phyloP scores from a whole-genome alignment of 257 asterid species.

The Pogostemon cablin region DNA sequence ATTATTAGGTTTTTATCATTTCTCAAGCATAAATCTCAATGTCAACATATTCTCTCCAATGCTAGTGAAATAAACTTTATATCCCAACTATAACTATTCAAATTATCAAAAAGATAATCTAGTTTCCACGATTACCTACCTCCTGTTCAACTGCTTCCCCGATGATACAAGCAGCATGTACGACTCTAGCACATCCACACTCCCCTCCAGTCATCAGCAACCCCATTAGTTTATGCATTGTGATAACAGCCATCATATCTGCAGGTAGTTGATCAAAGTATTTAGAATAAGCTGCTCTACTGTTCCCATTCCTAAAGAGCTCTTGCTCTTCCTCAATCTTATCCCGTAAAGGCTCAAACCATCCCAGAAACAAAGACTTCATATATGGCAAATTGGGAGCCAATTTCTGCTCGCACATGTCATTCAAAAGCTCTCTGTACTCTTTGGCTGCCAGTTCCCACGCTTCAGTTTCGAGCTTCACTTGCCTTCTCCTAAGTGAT shows the following conservation, averaged over 20 bases:
- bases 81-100: slow-evolving; percentile 5
- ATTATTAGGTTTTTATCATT: neutral
- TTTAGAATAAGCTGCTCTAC: slow-evolving; percentile 53
- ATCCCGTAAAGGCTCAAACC: slow-evolving; percentile 85
- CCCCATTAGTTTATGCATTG: slow-evolving; percentile 86
- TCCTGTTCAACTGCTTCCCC: slow-evolving; percentile 93
- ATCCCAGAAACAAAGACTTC: slow-evolving; percentile 82
- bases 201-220: slow-evolving; percentile 78
- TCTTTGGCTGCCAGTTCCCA: slow-evolving; percentile 86
- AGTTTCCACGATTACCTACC: slow-evolving; percentile 51
- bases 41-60: slow-evolving; percentile 12
- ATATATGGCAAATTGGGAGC: slow-evolving; percentile 92
- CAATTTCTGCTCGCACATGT: slow-evolving; percentile 84
- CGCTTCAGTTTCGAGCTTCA: slow-evolving; percentile 79
- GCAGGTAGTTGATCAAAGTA: slow-evolving; percentile 78
- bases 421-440: slow-evolving; percentile 73
- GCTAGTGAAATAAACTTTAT: slow-evolving; percentile 6
- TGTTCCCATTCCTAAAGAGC: slow-evolving; percentile 59
- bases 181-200: slow-evolving; percentile 70
- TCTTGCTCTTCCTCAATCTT: slow-evolving; percentile 80
- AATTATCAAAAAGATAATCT: slow-evolving; percentile 1
- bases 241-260: slow-evolving; percentile 86
- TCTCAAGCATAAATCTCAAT: slow-evolving; percentile 1
- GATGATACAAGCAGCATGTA: slow-evolving; percentile 68
- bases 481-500: slow-evolving; percentile 66